These are phyloP conservation scores for Xylogone sp. DNA, from an alignment of 2,329 filamentous ascomycete species.

Conservation along the genomic window DNA sequence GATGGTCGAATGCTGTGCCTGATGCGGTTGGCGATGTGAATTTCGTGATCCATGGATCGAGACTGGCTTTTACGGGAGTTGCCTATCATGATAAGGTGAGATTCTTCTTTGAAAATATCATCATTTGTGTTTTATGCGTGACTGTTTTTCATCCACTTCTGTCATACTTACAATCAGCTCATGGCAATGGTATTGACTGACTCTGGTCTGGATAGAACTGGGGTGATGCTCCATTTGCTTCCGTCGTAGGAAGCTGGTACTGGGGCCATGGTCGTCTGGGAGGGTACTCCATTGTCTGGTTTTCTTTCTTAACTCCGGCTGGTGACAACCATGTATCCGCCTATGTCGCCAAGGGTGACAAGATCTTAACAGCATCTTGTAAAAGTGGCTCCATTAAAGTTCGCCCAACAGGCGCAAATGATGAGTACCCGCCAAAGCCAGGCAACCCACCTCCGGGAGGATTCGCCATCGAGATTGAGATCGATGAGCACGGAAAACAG, in stretches of 20 bases:
- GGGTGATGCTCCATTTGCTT: constrained; percentile 32
- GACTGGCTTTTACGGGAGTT: constrained; percentile 30
- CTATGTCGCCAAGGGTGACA: constrained; percentile 28
- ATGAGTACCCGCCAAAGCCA: constrained; percentile 11
- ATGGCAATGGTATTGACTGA: background rate
- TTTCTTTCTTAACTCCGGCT: constrained; percentile 28
- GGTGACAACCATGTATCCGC: constrained; percentile 21
- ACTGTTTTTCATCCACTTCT: too few relatives aligned
- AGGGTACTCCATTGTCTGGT: constrained; percentile 41
- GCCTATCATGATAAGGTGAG: constrained; percentile 43
- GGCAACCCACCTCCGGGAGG: background rate
- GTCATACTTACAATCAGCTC: too few relatives aligned
- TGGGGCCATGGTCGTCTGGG: constrained; percentile 42
- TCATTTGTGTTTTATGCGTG: background rate
- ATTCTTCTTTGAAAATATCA: too few relatives aligned
- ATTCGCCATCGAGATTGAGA: background rate
- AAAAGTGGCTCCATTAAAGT: constrained; percentile 11
- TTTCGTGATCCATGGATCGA: constrained; percentile 20
- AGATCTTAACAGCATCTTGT: constrained; percentile 25
- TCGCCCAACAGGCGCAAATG: constrained; percentile 14
- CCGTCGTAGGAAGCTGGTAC: constrained; percentile 33
- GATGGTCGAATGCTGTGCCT: constrained; percentile 35
- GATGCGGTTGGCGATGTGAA: constrained; percentile 28
- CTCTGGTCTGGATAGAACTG: constrained; percentile 32
- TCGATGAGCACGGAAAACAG: background rate